Base-by-base conservation (phyloP, 2,329 filamentous ascomycete species). In the Aspergillus clavatus region DNA sequence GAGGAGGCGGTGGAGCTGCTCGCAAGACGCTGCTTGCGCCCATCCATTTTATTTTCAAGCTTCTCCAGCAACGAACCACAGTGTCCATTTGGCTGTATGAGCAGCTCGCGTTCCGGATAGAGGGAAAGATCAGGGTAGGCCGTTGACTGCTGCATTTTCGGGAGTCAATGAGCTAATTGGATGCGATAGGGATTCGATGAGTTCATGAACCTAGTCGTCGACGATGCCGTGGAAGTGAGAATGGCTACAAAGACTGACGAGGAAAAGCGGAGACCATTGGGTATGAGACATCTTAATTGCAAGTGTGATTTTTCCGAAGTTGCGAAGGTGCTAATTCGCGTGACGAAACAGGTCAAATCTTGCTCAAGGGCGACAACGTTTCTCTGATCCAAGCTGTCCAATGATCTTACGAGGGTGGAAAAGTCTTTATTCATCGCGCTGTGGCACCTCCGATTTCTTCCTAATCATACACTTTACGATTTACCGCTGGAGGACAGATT, bases 191-290 rank as follows among this genome's bases (percentile, higher is more conserved):
- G 93, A 11, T 98, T 98, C 57, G 93, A 98, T 67, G 93, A 98
- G 71, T 98, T 97, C 74, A 96, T 98, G 90, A 98, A 98, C 73
- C 77, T 98, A 40, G 93, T 97, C 29, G 80, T 95, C 55, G 93
- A 98, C 63, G 89, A 98, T 59, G 93, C 93, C 23, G 82, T 96
- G 46, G 91, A 97, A 72, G 89, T 98, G 36, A 87, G 84, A 68
- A 80, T 89, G 63, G 76, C 87, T 44, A 89, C 86, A 52, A 95
- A 94, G 76, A 83, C 81, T 12, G 84, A 87, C 33, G 82, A 84
- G 55, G 90, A 94, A 72, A 83, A 81, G 55, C 80, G 90, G 66
- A 83, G 87, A 69, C 76, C 82, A 35, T 69, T 96, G 42, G 91
- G 90, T 95, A 78, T 51, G 78, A n/a, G 10, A 18, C 26, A 4